These are phyloP conservation scores for Leccinum subspadiceum DNA, from an alignment of 1,284 basidiomycete genomes.

Conservation along the genomic window DNA sequence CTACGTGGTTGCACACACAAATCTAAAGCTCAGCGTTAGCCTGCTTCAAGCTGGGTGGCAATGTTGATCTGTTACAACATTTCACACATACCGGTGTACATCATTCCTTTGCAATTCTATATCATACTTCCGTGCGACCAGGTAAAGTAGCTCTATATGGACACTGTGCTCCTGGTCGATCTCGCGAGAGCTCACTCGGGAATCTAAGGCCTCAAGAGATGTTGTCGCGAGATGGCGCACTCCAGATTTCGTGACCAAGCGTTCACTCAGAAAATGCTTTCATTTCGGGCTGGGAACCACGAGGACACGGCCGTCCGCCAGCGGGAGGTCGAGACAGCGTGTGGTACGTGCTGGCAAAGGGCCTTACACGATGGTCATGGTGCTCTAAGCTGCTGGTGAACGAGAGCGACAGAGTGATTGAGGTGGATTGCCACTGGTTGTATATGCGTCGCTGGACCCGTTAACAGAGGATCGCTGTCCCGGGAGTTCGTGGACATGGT, in stretches of 20 bases:
- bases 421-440: slow-evolving; percentile 35
- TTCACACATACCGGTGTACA: slow-evolving; percentile 23
- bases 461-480: slow-evolving; percentile 3
- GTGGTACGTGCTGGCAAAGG: slow-evolving; percentile 51
- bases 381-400: slow-evolving; percentile 51
- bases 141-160: too few species aligned
- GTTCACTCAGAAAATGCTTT: too few species aligned
- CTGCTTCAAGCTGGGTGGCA: slow-evolving; percentile 1
- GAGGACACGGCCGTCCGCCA: slow-evolving; percentile 40
- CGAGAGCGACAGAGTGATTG: slow-evolving; percentile 56
- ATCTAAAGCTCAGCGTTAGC: not conserved
- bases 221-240: slow-evolving; percentile 29
- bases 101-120: too few species aligned
- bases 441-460: not conserved
- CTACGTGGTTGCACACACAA: slow-evolving; percentile 33
- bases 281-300: slow-evolving; percentile 12
- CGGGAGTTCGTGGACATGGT: slow-evolving; percentile 50
- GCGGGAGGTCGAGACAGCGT: slow-evolving; percentile 45
- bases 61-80: not conserved
- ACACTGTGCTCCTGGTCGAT: slow-evolving; percentile 44
- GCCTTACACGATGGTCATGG: slow-evolving; percentile 62
- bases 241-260: slow-evolving; percentile 36
- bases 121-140: too few species aligned
- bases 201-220: slow-evolving; percentile 26
- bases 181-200: slow-evolving; percentile 38